Evolutionary conservation across 345 rosid genomes (phyloP), one percentile per base, ranked within the genome.

Genomic region (Acer saccharum): DNA sequence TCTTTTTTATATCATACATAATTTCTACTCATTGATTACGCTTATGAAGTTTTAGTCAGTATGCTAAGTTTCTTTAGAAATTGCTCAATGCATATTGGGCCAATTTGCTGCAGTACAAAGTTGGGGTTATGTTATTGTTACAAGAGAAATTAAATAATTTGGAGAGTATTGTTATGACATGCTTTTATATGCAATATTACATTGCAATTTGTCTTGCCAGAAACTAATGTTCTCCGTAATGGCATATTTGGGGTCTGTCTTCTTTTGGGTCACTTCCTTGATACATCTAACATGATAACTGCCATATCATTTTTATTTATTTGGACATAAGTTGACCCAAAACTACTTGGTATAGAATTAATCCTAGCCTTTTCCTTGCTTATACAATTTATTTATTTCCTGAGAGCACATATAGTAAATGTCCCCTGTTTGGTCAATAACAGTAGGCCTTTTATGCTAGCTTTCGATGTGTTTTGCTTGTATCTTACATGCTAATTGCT

Each of bases 401-500:
- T 32, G 7, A 39, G 55, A 58, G 55, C n/a, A 50, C 32, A 29
- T n/a, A 1, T 75, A 7, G 50, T 29, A 48, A 52, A 29, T 52
- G 6, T 50, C n/a, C 35, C 32, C 32, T 29, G 48, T 65, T 52
- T 57, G 39, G 41, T 58, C 1, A 2, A 18, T 52, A 50, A 54
- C 41, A 4, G 3, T 44, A 7, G 14, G 17, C 32, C 35, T 12
- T 62, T 63, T 43, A 4, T 66, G 50, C 46, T 32, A 27, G 27
- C 61, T 64, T 58, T 78, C 41, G 18, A 52, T 64, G 23, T 58
- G 57, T 75, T 74, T 73, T 76, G 48, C 70, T 65, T 46, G 29
- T 62, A 16, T 48, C 16, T 68, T 6, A 44, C 69, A 68, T 11
- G 76, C 57, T 41, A 66, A 60, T 71, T 11, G 76, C 57, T 29